Base-by-base conservation (phyloP, 169 alveolate genomes). In the Plasmodium relictum region DNA sequence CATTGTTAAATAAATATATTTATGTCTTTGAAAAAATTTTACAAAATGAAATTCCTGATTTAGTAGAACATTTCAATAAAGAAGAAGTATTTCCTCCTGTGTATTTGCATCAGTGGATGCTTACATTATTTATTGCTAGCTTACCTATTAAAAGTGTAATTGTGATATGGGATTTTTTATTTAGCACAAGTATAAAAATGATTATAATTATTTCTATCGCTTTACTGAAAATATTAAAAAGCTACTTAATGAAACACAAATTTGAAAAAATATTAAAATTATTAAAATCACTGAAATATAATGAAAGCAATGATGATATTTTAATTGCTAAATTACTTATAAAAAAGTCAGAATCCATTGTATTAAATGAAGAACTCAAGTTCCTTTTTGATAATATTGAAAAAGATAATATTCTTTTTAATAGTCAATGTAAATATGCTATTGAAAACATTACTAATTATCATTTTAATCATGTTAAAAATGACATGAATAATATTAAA, bases 131-230 rank as follows among this genome's bases (percentile, higher is more conserved):
- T 68, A 89, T 88, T 18, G 92, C 95, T 4, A 88, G 94, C 26
- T 73, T 92, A 14, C 95, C 95, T 6, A 74, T 92, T 4, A 92
- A 92, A 88, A 92, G 93, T 41, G 95, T 92, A 10, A 92, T 92
- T 18, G 87, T 92, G 41, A 68, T 92, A 39, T 92, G 95, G 95
- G 95, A 92, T 39, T 88, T 88, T 69, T 54, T 92, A 12, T 83
- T 83, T 41, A 61, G 91, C 12, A 83, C 91, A 6, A 83, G 91
- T 50, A 83, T 83, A 18, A 83, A 83, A 83, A 83, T 61, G 73
- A 83, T 83, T 8, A 48, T 83, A 8, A 68, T 83, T 24, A 83
- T 83, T 2, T 83, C 91, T 0, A 50, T 83, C 1, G 91, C 91
- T 8, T 26, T 83, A 31, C 56, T 83, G 44, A 83, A 83, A 66